Base-by-base conservation (phyloP, 2,329 filamentous ascomycete genomes). In the Fusarium brachygibbosum region DNA sequence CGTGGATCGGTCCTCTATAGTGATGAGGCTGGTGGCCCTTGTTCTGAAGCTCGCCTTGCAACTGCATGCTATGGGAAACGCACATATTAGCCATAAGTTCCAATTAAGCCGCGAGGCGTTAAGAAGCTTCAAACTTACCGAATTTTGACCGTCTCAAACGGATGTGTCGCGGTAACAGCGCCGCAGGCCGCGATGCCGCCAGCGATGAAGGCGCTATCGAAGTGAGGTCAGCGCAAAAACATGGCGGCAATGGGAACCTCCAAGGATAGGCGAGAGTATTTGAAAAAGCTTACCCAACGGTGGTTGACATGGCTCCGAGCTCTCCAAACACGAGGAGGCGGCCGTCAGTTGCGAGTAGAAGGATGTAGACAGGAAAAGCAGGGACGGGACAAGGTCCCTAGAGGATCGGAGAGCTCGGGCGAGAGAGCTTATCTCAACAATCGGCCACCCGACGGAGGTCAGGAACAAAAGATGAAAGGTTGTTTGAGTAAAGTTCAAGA, bases 121-220 rank as follows among this genome's bases (percentile, higher is more conserved):
- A 23, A 23, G 40, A 55, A 37, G 19, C 31, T 44, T 32, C 25
- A 42, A 77, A 72, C 85, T 78, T 85, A 94, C 91, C 94, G 92
- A 78, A 98, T 98, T 88, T 99, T 99, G 79, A 99, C 94, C 14
- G 95, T 98, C 83, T 99, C 96, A 83, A 98, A 98, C 59, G 94
- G 94, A 82, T 99, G 96, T 51, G 96, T 98, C 71, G 97, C 94
- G 40, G 95, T 98, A 60, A 99, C 96, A 70, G 96, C 96, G 77
- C 96, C 96, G 82, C 95, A 98, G 71, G 96, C 96, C 78, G 96
- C 96, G 77, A 99, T 92, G 78, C 96, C 96, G 79, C 96, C 96
- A 59, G 96, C 95, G 76, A 98, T 89, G 85, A 99, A 99, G 66
- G 94, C 93, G 72, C 94, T 89, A 74, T 28, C 62, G 52, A 44